phyloP scores from a whole-genome alignment of 2,329 filamentous ascomycete genomes.

The Blumeria graminis region DNA sequence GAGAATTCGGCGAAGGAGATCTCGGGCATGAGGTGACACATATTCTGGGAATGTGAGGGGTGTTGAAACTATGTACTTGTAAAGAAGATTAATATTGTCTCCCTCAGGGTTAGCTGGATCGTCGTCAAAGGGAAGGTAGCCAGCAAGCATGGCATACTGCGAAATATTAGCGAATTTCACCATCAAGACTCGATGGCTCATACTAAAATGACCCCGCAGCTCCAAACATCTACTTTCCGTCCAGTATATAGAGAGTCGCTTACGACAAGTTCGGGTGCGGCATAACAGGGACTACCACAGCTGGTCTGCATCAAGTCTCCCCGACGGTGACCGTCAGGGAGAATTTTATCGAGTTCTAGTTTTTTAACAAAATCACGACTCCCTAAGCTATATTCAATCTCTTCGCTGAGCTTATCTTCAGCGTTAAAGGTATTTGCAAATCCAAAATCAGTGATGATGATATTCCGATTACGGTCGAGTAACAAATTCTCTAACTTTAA shows the following conservation, averaged over 20 bases:
- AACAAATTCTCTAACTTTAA: conserved; percentile 90
- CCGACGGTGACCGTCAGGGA: conserved; percentile 50
- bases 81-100: conserved; percentile 95
- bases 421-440: conserved; percentile 97
- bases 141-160: conserved; percentile 97
- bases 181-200: conserved; percentile 17
- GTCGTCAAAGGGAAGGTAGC: conserved; percentile 92
- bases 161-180: conserved; percentile 7
- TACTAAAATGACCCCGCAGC: conserved; percentile 94
- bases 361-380: conserved; percentile 78
- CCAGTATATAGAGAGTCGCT: conserved; percentile 95
- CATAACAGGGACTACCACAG: conserved; percentile 94
- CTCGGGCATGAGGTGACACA: conserved; percentile 85
- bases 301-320: conserved; percentile 98
- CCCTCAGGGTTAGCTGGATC: conserved; percentile 95
- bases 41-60: conserved; percentile 97
- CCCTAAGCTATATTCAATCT: conserved; percentile 66
- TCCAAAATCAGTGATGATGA: conserved; percentile 98
- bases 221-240: conserved; percentile 97
- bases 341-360: conserved; percentile 59
- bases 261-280: conserved; percentile 86
- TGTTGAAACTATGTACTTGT: conserved; percentile 97
- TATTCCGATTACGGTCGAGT: conserved; percentile 88
- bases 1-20: conserved; percentile 75
- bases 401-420: conserved; percentile 63